Base-by-base conservation (phyloP, 163 green algal species). In the Coccomyxa subellipsoidea region DNA sequence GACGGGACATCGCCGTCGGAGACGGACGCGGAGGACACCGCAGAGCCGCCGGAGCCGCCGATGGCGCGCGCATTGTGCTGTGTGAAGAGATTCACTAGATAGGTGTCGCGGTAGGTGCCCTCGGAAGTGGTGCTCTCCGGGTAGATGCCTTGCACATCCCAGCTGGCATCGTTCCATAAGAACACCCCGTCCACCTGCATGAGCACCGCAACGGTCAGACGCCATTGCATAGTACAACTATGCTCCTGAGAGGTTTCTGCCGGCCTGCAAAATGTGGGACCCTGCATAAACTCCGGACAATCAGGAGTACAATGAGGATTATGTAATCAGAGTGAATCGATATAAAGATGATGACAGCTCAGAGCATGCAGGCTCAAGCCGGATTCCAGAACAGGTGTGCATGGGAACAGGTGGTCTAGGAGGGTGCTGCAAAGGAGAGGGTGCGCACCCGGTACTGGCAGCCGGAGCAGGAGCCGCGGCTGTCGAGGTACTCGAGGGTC, bases 131-230 rank as follows among this genome's bases (percentile, higher is more conserved):
- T 88, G 85, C 66, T 82, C 76, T 85, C 76, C 1, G 82, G 85
- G 77, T 89, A 89, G 29, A 89, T 47, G 6, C 54, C 85, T 72
- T 87, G 85, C 8, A 87, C 53, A 40, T 89, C 85, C 85, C 85
- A 89, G 38, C 21, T 71, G 32, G 35, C 78, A 15, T 82, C 66
- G 69, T 86, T 87, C 85, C 85, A 89, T 0, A 89, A 12, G 54
- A 83, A 86, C 18, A 85, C 72, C 32, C 77, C 80, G 10, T 73
- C 34, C 23, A 87, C 77, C 66, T 37, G 29, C 66, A 73, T 27
- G 66, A 1, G 32, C 29, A 73, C n/a, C n/a, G n/a, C n/a, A n/a
- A n/a, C n/a, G n/a, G n/a, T n/a, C n/a, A n/a, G n/a, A n/a, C n/a
- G n/a, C n/a, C n/a, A n/a, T n/a, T n/a, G n/a, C n/a, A n/a, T n/a